A percentile compares a stretch with the other conserved stretches of the same genome.
Evolutionary conservation across 768 basidiomycete species (phyloP).

Genomic region (Neoboletus subvelutipes): DNA sequence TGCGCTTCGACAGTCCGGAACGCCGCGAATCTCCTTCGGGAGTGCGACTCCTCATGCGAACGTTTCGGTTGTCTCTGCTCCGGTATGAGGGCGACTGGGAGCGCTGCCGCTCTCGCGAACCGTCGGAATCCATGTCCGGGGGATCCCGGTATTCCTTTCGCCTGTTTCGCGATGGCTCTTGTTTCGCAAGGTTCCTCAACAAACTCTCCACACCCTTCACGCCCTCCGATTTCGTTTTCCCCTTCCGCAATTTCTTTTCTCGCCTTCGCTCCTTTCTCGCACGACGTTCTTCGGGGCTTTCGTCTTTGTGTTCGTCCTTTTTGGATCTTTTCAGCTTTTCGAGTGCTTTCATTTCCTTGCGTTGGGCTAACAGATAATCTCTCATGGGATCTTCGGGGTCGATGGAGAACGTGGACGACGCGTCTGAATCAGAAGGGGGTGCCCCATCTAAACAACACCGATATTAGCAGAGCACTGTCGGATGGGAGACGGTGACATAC

Average conservation of each 20-base stretch:
- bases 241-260: conserved; percentile 61
- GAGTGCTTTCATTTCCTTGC: conserved; percentile 64
- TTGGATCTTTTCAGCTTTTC: conserved; percentile 59
- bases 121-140: conserved; percentile 16
- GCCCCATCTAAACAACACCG: conserved; percentile 42
- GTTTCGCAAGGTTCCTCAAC: conserved; percentile 44
- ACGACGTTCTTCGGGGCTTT: conserved; percentile 76
- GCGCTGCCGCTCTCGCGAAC: conserved; percentile 9
- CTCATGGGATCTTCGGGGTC: conserved; percentile 99
- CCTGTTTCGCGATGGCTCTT: conserved; percentile 25
- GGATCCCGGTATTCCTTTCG: conserved; percentile 3
- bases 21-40: conserved; percentile 17
- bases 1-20: background rate
- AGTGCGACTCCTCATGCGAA: conserved; percentile 16
- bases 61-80: conserved; percentile 10
- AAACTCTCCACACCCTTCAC: conserved; percentile 68
- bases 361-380: conserved; percentile 80
- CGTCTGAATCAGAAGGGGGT: conserved; percentile 64
- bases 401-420: conserved; percentile 61
- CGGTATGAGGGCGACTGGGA: conserved; percentile 14
- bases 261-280: conserved; percentile 74
- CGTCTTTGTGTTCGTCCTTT: conserved; percentile 68
- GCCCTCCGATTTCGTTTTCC: conserved; percentile 53
- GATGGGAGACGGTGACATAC: conserved; percentile 37
- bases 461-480: conserved; percentile 2